Percentiles rank a stretch among this genome's conserved stretches.
phyloP scores from a whole-genome alignment of 495 filamentous ascomycete genomes.

The Aspergillus leporis region DNA sequence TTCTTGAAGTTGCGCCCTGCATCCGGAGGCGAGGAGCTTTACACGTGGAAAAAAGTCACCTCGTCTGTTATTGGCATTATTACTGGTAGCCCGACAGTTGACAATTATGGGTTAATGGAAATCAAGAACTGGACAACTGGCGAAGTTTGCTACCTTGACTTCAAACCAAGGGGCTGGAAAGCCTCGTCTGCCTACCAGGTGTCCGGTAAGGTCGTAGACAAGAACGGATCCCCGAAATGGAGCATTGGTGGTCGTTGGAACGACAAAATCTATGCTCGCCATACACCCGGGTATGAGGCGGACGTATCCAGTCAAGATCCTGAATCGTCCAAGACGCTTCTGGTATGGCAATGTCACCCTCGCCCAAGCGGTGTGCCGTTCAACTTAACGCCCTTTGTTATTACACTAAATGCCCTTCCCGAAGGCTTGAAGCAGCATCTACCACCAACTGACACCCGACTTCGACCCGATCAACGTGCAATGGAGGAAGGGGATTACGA shows the following conservation, averaged over 20 bases:
- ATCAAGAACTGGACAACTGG: slow-evolving; percentile 96
- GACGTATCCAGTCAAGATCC: slow-evolving; percentile 57
- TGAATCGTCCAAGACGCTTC: slow-evolving; percentile 66
- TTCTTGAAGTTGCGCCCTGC: slow-evolving; percentile 84
- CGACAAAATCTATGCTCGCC: slow-evolving; percentile 91
- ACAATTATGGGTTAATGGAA: slow-evolving; percentile 97
- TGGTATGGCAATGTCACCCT: slow-evolving; percentile 87
- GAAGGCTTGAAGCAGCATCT: slow-evolving; percentile 70
- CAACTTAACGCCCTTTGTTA: slow-evolving; percentile 94
- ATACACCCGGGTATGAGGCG: slow-evolving; percentile 87
- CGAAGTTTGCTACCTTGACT: slow-evolving; percentile 86
- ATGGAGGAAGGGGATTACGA: slow-evolving; percentile 99
- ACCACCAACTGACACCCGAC: slow-evolving; percentile 87
- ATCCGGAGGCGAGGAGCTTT: slow-evolving; percentile 81
- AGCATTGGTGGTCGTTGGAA: slow-evolving; percentile 95
- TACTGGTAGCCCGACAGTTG: slow-evolving; percentile 92
- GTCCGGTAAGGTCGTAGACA: slow-evolving; percentile 76
- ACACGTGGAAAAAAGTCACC: slow-evolving; percentile 99
- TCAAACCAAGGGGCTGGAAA: slow-evolving; percentile 95
- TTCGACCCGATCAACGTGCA: slow-evolving; percentile 92
- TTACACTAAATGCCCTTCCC: slow-evolving; percentile 88
- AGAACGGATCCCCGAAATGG: slow-evolving; percentile 73
- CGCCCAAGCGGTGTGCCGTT: slow-evolving; percentile 87
- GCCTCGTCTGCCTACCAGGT: slow-evolving; percentile 86
- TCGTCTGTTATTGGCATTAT: slow-evolving; percentile 98